Conservation (phyloP, 495 filamentous ascomycete species). For the Neurospora tetraspora region DNA sequence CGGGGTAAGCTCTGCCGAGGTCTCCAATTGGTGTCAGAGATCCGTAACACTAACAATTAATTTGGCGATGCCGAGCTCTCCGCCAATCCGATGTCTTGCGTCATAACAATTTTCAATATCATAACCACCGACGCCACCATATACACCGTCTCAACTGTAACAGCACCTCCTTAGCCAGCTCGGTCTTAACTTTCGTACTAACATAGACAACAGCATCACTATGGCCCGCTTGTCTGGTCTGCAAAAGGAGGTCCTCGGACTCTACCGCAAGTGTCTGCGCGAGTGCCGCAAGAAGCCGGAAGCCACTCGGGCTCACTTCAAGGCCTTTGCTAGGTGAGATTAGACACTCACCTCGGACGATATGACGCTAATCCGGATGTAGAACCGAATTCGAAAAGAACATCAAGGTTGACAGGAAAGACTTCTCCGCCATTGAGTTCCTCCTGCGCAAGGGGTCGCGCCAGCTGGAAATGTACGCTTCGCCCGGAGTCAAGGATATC, state of each 20-base stretch:
- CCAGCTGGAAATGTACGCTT: slow-evolving; percentile 77
- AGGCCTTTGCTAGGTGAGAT: slow-evolving; percentile 28
- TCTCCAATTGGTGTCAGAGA: neutral
- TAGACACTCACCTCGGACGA: neutral
- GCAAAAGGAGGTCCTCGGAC: slow-evolving; percentile 77
- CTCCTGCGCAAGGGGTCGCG: slow-evolving; percentile 73
- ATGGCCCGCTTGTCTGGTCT: slow-evolving; percentile 61
- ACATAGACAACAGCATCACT: neutral
- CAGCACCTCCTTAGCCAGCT: neutral
- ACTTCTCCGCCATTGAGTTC: slow-evolving; percentile 84
- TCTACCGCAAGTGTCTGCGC: slow-evolving; percentile 80
- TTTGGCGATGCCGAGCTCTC: neutral
- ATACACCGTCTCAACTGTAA: neutral
- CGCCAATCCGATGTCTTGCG: neutral
- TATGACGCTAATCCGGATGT: slow-evolving; percentile 5
- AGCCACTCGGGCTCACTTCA: slow-evolving; percentile 31
- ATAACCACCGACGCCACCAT: neutral
- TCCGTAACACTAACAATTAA: neutral
- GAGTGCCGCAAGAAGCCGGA: slow-evolving; percentile 71
- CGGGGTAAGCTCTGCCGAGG: neutral
- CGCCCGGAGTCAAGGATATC: slow-evolving; percentile 78
- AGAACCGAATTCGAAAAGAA: slow-evolving; percentile 73
- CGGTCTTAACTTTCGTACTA: neutral
- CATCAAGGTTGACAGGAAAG: slow-evolving; percentile 64
- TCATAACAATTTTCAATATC: neutral